A percentile compares a stretch with the other conserved stretches of the same genome.
These are phyloP conservation scores for Xylaria telfairii DNA, from an alignment of 495 filamentous ascomycete species.

Conservation along the genomic window DNA sequence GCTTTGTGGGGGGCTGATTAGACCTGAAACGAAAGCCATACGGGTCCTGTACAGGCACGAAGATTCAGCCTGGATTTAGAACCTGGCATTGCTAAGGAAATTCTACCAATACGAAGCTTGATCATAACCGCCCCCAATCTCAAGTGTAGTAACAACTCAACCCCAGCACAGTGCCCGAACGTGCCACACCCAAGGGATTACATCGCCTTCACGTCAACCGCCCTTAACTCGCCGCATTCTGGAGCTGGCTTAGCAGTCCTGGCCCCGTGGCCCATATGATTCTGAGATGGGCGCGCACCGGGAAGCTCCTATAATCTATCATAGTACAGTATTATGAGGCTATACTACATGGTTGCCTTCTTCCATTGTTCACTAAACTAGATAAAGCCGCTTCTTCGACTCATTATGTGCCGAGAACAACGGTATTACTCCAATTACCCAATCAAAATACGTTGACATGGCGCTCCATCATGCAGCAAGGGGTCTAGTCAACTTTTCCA, in stretches of 20 bases:
- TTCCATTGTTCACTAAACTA: neutral
- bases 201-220: neutral
- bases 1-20: neutral
- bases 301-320: neutral
- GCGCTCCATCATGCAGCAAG: neutral
- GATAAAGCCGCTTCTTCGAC: neutral
- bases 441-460: neutral
- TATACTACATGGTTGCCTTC: neutral
- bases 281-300: slow-evolving; percentile 5
- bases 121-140: neutral
- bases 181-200: neutral
- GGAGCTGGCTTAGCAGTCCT: neutral
- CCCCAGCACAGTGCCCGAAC: neutral
- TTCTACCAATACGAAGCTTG: neutral
- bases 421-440: neutral
- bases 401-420: neutral
- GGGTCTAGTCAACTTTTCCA: neutral
- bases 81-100: neutral
- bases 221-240: neutral
- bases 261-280: neutral
- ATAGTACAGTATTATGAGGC: neutral
- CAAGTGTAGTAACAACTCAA: neutral
- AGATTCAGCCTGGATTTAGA: neutral
- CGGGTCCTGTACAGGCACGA: no score
- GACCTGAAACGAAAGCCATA: neutral